These are phyloP conservation scores for Starmerella etchellsii DNA, from an alignment of 805 yeast species.

Conservation along the genomic window DNA sequence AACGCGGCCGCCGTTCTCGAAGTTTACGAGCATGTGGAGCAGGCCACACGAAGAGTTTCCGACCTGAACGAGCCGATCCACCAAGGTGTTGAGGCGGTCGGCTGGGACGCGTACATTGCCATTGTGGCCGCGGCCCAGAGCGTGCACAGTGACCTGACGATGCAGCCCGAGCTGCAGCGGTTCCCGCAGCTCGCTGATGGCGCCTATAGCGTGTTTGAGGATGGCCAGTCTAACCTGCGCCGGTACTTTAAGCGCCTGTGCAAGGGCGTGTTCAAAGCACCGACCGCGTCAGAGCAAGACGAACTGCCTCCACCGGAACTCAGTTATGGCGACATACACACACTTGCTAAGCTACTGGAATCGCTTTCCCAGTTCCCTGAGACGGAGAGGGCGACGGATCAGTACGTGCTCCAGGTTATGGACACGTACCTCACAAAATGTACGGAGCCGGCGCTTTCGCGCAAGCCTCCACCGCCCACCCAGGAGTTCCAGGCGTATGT, in stretches of 20 bases:
- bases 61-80: conserved; percentile 15
- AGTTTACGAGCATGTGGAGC: conserved; percentile 22
- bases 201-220: conserved; percentile 7
- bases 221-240: conserved; percentile 9
- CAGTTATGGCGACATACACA: conserved; percentile 25
- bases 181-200: conserved; percentile 17
- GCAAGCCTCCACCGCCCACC: not conserved
- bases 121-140: conserved; percentile 5
- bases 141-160: conserved; percentile 6
- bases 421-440: conserved; percentile 17
- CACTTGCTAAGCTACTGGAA: conserved; percentile 9
- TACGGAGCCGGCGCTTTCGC: not conserved
- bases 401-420: conserved; percentile 15
- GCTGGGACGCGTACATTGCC: conserved; percentile 10
- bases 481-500: conserved; percentile 3
- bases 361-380: conserved; percentile 6
- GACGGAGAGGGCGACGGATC: conserved; percentile 19
- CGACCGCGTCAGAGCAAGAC: conserved; percentile 24
- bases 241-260: conserved; percentile 26
- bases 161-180: conserved; percentile 19
- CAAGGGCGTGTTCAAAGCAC: conserved; percentile 34
- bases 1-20: conserved; percentile 21
- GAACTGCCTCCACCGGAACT: conserved; percentile 8
- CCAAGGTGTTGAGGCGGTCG: conserved; percentile 18
- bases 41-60: conserved; percentile 32